Evolutionary conservation across 805 yeast species (phyloP).

Genomic region (Ogataea allantospora): DNA sequence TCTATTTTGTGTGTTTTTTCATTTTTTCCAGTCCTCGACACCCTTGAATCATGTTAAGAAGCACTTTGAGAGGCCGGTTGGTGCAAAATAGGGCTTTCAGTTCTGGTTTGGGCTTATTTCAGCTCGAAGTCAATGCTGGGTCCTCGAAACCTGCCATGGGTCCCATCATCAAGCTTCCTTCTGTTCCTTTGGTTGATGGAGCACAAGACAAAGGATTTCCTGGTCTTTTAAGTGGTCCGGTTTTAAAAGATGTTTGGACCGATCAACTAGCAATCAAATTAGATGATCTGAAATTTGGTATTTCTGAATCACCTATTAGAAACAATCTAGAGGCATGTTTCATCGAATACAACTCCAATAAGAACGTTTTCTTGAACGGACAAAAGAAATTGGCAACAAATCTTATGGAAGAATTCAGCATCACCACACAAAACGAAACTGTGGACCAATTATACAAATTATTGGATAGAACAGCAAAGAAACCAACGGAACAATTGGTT

Average conservation of each 20-base stretch:
- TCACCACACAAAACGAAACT: conserved; percentile 27
- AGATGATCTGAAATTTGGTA: conserved; percentile 39
- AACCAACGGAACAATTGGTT: conserved; percentile 43
- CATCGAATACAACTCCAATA: conserved; percentile 13
- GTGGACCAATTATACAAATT: conserved; percentile 35
- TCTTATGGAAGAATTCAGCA: conserved; percentile 19
- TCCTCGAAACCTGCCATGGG: conserved; percentile 6
- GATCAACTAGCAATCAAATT: conserved; percentile 41
- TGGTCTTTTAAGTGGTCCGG: conserved; percentile 48
- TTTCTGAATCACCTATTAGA: conserved; percentile 31
- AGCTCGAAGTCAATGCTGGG: conserved; percentile 9
- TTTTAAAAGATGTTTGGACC: conserved; percentile 52
- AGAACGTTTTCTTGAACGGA: conserved; percentile 20
- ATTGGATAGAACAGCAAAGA: conserved; percentile 41
- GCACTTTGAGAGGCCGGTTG: conserved; percentile 1
- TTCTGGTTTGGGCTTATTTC: conserved; percentile 3
- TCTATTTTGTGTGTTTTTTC: conserved; percentile 5
- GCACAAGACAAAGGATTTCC: conserved; percentile 38
- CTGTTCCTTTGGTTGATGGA: conserved; percentile 24
- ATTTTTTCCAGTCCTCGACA: background rate
- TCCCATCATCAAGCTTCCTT: conserved; percentile 27
- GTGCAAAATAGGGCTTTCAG: conserved; percentile 7
- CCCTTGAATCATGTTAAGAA: conserved; percentile 6
- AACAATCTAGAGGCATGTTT: conserved; percentile 28
- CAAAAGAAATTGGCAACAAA: conserved; percentile 16